These are phyloP conservation scores for Phanerochaete sordida DNA, from an alignment of 768 basidiomycete genomes.

Conservation along the genomic window DNA sequence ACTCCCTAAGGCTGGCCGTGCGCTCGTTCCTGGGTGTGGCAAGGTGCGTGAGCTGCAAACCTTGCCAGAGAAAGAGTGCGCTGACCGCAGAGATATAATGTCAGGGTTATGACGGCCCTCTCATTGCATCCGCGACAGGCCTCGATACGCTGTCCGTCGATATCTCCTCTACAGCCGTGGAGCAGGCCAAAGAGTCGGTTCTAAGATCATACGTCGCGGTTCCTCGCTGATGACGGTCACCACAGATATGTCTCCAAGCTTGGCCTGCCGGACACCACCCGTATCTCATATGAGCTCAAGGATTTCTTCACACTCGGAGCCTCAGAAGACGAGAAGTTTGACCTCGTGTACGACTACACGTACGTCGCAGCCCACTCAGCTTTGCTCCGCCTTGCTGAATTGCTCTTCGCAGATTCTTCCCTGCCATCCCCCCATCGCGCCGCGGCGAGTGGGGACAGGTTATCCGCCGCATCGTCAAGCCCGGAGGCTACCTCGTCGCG, in stretches of 20 bases:
- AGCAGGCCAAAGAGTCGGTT: slow-evolving; percentile 40
- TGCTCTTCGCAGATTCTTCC: slow-evolving; percentile 54
- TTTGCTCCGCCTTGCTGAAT: neutral
- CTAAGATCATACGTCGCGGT: neutral
- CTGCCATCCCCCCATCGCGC: slow-evolving; percentile 56
- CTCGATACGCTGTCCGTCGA: slow-evolving; percentile 52
- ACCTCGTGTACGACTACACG: slow-evolving; percentile 69
- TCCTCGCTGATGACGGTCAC: neutral
- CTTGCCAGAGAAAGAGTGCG: neutral
- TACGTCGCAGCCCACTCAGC: slow-evolving; percentile 20
- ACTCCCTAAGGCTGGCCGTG: slow-evolving; percentile 40
- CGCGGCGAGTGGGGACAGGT: slow-evolving; percentile 56
- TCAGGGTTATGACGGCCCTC: slow-evolving; percentile 61
- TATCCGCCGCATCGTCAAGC: slow-evolving; percentile 52
- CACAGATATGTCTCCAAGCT: slow-evolving; percentile 19
- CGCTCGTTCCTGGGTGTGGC: slow-evolving; percentile 60
- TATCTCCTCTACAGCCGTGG: slow-evolving; percentile 51
- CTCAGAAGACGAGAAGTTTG: slow-evolving; percentile 35
- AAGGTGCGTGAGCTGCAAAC: slow-evolving; percentile 27
- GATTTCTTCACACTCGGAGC: slow-evolving; percentile 56
- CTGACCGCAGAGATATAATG: neutral
- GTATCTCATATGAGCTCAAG: slow-evolving; percentile 35
- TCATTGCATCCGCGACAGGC: slow-evolving; percentile 46
- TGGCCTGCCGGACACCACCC: slow-evolving; percentile 21
- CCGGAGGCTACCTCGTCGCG: slow-evolving; percentile 61